Evolutionary conservation across 225 moss, liverwort and hornwort species (phyloP), one percentile per base, ranked within the genome.

Genomic region (Lunularia cruciata): DNA sequence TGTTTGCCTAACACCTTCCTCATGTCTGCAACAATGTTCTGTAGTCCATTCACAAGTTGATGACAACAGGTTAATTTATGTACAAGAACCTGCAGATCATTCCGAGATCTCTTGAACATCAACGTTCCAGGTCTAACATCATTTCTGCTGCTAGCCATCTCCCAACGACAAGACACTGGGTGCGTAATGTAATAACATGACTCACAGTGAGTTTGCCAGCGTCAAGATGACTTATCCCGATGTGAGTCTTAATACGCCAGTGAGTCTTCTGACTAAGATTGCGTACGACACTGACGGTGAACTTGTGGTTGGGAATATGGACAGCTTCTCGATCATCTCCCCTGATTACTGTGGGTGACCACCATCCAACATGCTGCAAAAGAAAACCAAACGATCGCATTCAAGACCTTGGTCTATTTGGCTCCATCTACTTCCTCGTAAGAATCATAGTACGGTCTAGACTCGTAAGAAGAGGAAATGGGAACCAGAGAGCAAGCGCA

Each of bases 321-420:
- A 98, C 96, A 36, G 96, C 92, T 82, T 98, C 96, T 18, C 96
- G 85, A 65, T 98, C 96, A 75, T 98, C 96, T 56, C 96, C 96
- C 75, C 96, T 77, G 56, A 98, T 91, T 46, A 98, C 83, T 39
- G 96, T 98, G 26, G 96, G 96, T 55, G 92, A 89, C 96, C 96
- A 98, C 96, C 92, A 98, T 64, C 96, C 96, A 38, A 96, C 95
- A 75, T 84, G 92, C 95, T 95, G 92, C 40, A 79, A 15, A 75
- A 20, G 19, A 8, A 51, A n/a, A 64, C 30, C 63, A 26, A 46
- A 25, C 16, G 16, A 26, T 20, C 35, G 0, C n/a, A 20, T 6
- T 60, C 16, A 46, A 12, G 18, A 22, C 6, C n/a, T 61, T 7
- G 13, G 8, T 38, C 36, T 51, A 60, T 6, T 11, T 8, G 4